Percentiles rank a stretch among this genome's conserved stretches.
phyloP scores from a whole-genome alignment of 805 yeast species.

The Yarrowia hollandica region DNA sequence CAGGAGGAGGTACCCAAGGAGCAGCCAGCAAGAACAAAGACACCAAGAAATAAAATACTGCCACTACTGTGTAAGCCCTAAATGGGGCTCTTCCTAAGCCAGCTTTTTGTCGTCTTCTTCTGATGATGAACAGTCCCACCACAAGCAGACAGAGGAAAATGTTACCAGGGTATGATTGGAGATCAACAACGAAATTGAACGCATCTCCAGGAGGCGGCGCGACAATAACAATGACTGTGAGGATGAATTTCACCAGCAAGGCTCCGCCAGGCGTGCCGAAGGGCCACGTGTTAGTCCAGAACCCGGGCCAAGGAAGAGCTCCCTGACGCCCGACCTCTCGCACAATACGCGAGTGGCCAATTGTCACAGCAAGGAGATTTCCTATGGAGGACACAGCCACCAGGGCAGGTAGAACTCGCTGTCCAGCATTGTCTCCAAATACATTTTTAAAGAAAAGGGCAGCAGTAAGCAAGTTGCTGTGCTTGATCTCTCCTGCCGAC shows the following conservation, averaged over 20 bases:
- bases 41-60: slow-evolving; percentile 4
- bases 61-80: slow-evolving; percentile 5
- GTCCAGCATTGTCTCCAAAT: slow-evolving; percentile 56
- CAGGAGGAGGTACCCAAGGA: slow-evolving; percentile 25
- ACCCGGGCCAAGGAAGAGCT: slow-evolving; percentile 51
- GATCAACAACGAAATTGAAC: slow-evolving; percentile 61
- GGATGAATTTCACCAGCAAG: slow-evolving; percentile 54
- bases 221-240: slow-evolving; percentile 54
- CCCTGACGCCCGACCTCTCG: slow-evolving; percentile 56
- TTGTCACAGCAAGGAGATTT: slow-evolving; percentile 62
- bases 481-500: slow-evolving; percentile 43
- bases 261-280: slow-evolving; percentile 47
- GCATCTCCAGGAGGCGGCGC: slow-evolving; percentile 67
- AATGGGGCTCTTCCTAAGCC: slow-evolving; percentile 1
- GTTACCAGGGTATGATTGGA: slow-evolving; percentile 64
- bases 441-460: slow-evolving; percentile 59
- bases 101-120: neutral
- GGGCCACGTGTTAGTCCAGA: slow-evolving; percentile 46
- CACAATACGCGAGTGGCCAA: slow-evolving; percentile 59
- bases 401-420: slow-evolving; percentile 53
- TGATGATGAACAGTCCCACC: slow-evolving; percentile 52
- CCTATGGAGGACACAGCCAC: slow-evolving; percentile 66
- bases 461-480: slow-evolving; percentile 65
- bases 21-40: slow-evolving; percentile 15
- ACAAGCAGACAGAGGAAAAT: slow-evolving; percentile 55